Percentiles rank a stretch among this genome's conserved stretches.
Conservation (phyloP, 148 eudicot genomes). For the Arbutus unedo region DNA sequence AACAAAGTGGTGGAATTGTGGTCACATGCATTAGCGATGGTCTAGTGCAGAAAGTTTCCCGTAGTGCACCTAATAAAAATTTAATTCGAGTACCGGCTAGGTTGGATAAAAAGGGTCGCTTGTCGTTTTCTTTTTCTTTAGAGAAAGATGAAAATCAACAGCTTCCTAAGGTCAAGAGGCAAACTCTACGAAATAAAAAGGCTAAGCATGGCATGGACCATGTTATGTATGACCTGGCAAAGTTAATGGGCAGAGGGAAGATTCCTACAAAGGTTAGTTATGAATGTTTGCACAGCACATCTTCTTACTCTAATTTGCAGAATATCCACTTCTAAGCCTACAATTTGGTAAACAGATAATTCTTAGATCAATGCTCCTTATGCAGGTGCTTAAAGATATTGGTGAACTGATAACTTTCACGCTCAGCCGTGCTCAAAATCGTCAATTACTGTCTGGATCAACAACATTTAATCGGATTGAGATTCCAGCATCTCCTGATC, state of each 20-base stretch:
- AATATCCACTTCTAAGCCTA: neutral
- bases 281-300: neutral
- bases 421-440: slow-evolving; percentile 64
- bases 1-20: slow-evolving; percentile 57
- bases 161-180: slow-evolving; percentile 36
- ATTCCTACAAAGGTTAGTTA: slow-evolving; percentile 78
- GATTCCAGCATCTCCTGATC: slow-evolving; percentile 66
- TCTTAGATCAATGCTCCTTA: neutral
- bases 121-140: slow-evolving; percentile 64
- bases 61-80: slow-evolving; percentile 35
- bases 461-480: slow-evolving; percentile 92
- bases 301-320: neutral
- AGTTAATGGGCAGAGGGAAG: slow-evolving; percentile 64
- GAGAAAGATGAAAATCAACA: slow-evolving; percentile 46
- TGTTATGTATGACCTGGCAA: slow-evolving; percentile 70
- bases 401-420: slow-evolving; percentile 59
- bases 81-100: slow-evolving; percentile 79
- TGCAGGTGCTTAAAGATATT: slow-evolving; percentile 82
- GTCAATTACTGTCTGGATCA: slow-evolving; percentile 74
- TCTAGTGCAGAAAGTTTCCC: slow-evolving; percentile 40
- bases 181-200: slow-evolving; percentile 38
- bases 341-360: neutral
- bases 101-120: slow-evolving; percentile 61
- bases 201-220: slow-evolving; percentile 52
- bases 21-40: slow-evolving; percentile 67